Conservation (phyloP, 805 yeast genomes). For the Starmerella riodocensis region DNA sequence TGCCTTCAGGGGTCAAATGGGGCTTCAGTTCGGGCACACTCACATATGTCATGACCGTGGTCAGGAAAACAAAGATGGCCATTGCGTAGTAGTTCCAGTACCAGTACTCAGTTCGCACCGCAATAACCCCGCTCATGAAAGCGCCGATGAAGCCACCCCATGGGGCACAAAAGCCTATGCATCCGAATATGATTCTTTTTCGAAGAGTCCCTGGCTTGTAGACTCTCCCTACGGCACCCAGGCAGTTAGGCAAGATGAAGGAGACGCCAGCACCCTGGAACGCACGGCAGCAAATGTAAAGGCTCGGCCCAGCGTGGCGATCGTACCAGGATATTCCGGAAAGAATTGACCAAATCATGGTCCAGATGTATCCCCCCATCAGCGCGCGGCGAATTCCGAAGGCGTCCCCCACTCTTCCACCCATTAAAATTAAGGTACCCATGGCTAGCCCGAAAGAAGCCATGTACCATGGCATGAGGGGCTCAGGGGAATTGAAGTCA, state of each 20-base stretch:
- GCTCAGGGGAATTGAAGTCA: constrained; percentile 23
- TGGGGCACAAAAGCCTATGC: constrained; percentile 52
- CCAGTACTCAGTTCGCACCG: constrained; percentile 16
- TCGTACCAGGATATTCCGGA: constrained; percentile 45
- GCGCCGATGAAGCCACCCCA: constrained; percentile 47
- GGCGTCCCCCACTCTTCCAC: constrained; percentile 62
- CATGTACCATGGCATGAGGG: constrained; percentile 45
- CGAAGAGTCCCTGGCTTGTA: constrained; percentile 21
- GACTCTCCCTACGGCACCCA: constrained; percentile 41
- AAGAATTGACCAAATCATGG: constrained; percentile 44
- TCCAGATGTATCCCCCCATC: constrained; percentile 43
- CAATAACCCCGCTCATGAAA: constrained; percentile 29
- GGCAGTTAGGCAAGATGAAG: constrained; percentile 43
- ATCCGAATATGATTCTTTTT: constrained; percentile 43
- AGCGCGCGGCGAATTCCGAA: constrained; percentile 49
- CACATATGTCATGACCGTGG: constrained; percentile 1
- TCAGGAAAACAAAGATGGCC: constrained; percentile 26
- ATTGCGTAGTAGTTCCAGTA: constrained; percentile 33
- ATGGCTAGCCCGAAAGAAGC: constrained; percentile 59
- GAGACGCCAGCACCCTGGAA: constrained; percentile 57
- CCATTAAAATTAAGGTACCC: constrained; percentile 56
- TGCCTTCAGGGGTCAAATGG: constrained; percentile 4
- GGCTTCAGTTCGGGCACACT: constrained; percentile 13
- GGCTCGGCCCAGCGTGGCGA: constrained; percentile 22
- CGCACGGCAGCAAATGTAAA: constrained; percentile 36